phyloP scores from a whole-genome alignment of 2,329 filamentous ascomycete genomes.

The Apiospora sp. region DNA sequence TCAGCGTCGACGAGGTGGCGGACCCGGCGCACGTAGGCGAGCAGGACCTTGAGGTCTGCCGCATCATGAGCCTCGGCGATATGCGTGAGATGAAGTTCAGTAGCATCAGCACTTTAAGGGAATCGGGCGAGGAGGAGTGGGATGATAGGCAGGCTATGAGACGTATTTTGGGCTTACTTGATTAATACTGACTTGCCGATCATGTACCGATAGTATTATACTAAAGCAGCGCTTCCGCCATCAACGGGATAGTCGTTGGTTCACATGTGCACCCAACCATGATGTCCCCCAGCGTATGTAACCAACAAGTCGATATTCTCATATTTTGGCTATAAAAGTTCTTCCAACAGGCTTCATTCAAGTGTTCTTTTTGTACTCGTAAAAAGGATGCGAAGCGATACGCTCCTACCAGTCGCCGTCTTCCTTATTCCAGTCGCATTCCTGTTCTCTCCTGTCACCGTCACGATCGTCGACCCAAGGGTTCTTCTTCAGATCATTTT shows the following conservation, averaged over 20 bases:
- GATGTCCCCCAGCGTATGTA: neutral
- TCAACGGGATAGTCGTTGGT: neutral
- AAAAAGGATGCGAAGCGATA: neutral
- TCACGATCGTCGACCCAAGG: neutral
- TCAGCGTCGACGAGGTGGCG: neutral
- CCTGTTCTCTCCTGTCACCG: neutral
- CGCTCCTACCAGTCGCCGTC: neutral
- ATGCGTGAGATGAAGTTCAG: neutral
- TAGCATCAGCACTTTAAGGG: neutral
- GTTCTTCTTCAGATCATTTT: neutral
- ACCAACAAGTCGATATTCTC: neutral
- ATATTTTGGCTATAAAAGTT: constrained; percentile 10
- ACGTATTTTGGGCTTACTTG: neutral
- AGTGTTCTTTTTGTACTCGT: neutral
- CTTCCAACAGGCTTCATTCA: neutral
- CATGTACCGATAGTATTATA: neutral
- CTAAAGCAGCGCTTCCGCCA: neutral
- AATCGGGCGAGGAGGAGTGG: neutral
- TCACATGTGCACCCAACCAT: neutral
- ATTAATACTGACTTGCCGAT: neutral
- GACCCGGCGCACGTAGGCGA: constrained; percentile 2
- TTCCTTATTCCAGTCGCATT: neutral
- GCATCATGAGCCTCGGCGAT: constrained; percentile 1
- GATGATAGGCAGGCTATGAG: neutral
- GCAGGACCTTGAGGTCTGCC: constrained; percentile 11